phyloP scores from a whole-genome alignment of 345 rosid species.

The Melastoma malabathricum region DNA sequence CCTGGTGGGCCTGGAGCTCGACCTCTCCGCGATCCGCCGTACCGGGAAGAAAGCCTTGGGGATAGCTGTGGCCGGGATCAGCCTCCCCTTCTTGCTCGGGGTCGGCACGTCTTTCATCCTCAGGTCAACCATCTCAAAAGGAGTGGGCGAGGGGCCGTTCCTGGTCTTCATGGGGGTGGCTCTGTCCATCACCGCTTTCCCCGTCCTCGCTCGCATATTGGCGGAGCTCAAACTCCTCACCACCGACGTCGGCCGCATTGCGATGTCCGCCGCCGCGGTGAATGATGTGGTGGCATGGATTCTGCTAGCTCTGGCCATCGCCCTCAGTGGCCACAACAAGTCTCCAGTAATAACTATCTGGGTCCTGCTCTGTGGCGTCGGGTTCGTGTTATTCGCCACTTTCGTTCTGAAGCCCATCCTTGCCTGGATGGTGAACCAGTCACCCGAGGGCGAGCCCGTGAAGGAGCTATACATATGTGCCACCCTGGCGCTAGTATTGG shows the following conservation, averaged over 20 bases:
- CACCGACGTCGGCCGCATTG: constrained; percentile 53
- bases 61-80: constrained; percentile 62
- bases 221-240: constrained; percentile 81
- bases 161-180: constrained; percentile 87
- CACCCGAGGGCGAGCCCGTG: constrained; percentile 34
- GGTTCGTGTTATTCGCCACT: constrained; percentile 55
- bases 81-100: constrained; percentile 56
- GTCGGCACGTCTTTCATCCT: constrained; percentile 52
- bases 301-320: constrained; percentile 41
- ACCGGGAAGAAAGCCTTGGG: constrained; percentile 56
- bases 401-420: constrained; percentile 50
- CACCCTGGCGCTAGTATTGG: constrained; percentile 70
- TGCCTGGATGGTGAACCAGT: constrained; percentile 52
- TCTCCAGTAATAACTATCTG: constrained; percentile 56
- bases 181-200: constrained; percentile 90
- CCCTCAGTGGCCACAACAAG: constrained; percentile 23
- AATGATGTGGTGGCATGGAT: constrained; percentile 90
- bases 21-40: constrained; percentile 46
- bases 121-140: constrained; percentile 25
- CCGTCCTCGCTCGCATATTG: constrained; percentile 77
- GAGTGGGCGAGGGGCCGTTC: constrained; percentile 50
- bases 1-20: constrained; percentile 84
- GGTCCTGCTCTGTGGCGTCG: constrained; percentile 57
- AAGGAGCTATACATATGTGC: constrained; percentile 57
- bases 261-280: constrained; percentile 90